Evolutionary conservation across 352 stramenopile genomes (phyloP), one percentile per base, ranked within the genome.

Genomic region (Blastocystis sp.): DNA sequence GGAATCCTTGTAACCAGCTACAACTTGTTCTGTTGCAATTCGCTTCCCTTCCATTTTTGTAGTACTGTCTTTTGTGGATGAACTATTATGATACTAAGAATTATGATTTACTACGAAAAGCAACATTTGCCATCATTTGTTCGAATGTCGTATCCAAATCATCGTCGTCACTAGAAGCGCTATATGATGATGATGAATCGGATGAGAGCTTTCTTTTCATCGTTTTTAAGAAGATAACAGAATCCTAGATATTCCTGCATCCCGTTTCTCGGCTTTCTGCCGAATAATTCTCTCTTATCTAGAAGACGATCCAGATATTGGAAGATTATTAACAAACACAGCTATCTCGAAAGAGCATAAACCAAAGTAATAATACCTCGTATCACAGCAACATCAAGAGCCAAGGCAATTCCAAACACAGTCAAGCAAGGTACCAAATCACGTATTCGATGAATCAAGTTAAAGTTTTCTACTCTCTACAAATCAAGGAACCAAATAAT

Each of bases 391-490:
- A 48, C 48, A 54, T 84, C 73, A 11, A 66, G n/a, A 27, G 11
- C 13, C 30, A 84, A 27, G 2, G 48, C 44, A 17, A 22, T 42
- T 4, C 24, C 1, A 48, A 30, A 35, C 53, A 84, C 19, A 51
- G 1, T n/a, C 48, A 84, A 35, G 22, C 73, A 84, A 4, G 42
- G 73, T 19, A 69, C n/a, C 24, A 56, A 64, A 42, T 84, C 73
- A 35, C 42, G 30, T 15, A 84, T 19, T 9, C 73, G 73, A 69
- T 84, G 73, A 27, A 57, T 40, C 13, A 27, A 84, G 51, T 84
- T 44, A 37, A 84, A 84, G 15, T 68, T 37, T 51, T 84, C 73
- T 33, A 84, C 51, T 68, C 40, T 84, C 73, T 84, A 66, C 40
- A 30, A 24, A 3, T 81, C 15, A 66, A 27, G 44, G 24, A 33